Evolutionary conservation across 169 alveolate genomes (phyloP), one percentile per base, ranked within the genome.

Genomic region (Ichthyophthirius multifiliis): DNA sequence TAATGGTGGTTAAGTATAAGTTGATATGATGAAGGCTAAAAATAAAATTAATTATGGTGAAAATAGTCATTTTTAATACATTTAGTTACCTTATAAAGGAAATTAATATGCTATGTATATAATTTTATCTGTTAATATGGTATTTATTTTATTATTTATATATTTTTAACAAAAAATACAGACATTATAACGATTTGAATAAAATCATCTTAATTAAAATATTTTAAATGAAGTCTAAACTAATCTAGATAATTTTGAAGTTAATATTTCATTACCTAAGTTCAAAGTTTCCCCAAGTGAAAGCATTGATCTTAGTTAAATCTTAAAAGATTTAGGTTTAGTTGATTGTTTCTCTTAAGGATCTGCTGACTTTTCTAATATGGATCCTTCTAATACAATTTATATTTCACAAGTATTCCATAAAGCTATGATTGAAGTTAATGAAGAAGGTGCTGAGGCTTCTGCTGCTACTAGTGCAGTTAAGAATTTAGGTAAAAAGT

Each of bases 391-490:
- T 4, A 65, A 65, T 4, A 13, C 13, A 2, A 65, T 65, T 2
- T 65, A 12, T 0, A 32, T 65, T n/a, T 32, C 30, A 30, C 47
- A 65, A 3, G 75, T 65, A 32, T 31, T 65, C 15, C 75, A 65
- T 32, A 65, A 65, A 35, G 75, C 75, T 12, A 32, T 65, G 43
- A 35, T 65, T 15, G 75, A 65, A 65, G 75, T 65, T n/a, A 65
- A 65, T 34, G 75, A 65, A 65, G 46, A 65, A 65, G 75, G 75
- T 0, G 46, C 75, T 32, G 47, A 65, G 34, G 75, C 75, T 65
- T 43, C 75, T 32, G 75, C 75, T 65, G 75, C 75, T 30, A 65
- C 75, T 1, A 46, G 45, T 55, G 4, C 31, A 34, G 1, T 55
- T 15, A 55, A 27, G 71, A 55, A n/a, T n/a, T n/a, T n/a, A n/a